phyloP scores from a whole-genome alignment of 345 rosid genomes.

The Linum usitatissimum region DNA sequence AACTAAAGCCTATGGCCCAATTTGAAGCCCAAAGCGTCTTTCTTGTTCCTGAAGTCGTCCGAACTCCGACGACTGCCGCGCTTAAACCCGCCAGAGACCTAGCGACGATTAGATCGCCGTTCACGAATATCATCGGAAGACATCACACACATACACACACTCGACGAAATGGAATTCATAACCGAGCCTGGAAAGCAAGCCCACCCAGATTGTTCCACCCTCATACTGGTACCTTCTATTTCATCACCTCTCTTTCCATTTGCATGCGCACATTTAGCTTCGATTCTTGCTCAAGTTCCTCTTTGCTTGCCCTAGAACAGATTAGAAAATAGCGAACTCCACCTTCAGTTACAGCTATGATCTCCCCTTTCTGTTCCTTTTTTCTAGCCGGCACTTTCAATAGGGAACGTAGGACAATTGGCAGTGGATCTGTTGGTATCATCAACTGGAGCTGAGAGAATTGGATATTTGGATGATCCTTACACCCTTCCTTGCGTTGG shows the following conservation, averaged over 20 bases:
- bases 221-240: neutral
- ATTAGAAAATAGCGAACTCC: neutral
- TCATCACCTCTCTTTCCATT: neutral
- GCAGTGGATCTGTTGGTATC: slow-evolving; percentile 83
- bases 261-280: neutral
- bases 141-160: too few species aligned
- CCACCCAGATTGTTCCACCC: neutral
- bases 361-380: neutral
- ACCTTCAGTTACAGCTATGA: neutral
- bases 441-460: slow-evolving; percentile 48
- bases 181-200: neutral
- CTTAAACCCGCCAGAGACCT: neutral
- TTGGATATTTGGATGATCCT: slow-evolving; percentile 70
- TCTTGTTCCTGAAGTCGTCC: neutral
- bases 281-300: neutral
- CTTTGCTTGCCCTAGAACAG: neutral
- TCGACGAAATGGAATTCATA: neutral
- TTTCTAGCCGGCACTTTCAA: slow-evolving; percentile 71
- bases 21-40: neutral
- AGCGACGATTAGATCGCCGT: neutral
- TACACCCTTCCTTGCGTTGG: slow-evolving; percentile 81
- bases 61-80: neutral
- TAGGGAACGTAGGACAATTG: slow-evolving; percentile 88
- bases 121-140: neutral
- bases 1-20: neutral